Base-by-base conservation (phyloP, 352 stramenopile species). In the Aphanomyces astaci region DNA sequence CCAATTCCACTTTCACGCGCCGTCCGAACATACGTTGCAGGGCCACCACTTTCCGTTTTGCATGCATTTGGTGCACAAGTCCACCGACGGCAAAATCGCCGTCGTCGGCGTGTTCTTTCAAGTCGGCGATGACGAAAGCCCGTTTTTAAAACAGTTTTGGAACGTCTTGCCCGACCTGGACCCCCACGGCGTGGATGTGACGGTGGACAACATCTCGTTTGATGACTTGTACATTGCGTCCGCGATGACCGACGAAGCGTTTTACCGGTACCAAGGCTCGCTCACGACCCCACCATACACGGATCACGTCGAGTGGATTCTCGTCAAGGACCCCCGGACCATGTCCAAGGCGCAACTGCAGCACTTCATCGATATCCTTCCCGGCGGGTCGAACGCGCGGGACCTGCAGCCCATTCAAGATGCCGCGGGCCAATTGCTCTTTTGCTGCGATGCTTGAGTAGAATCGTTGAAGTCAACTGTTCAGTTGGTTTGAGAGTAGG, bases 251-350 rank as follows among this genome's bases (percentile, higher is more conserved):
- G 55, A 73, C 4, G 79, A 80, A 33, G 54, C 68, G 30, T 79
- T 83, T 53, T 87, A 78, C 70, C 75, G 79, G 27, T 89, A 89
- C 76, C 49, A 56, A 7, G 82, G 82, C 11, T 89, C 80, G 43
- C 73, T 90, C n/a, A 90, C 82, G 22, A 90, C 82, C 10, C 79
- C 82, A 10, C 82, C 82, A 22, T 90, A 85, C 76, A 76, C 78
- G 13, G 82, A 90, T 63, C 79, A 79, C 9, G 82, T 90, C 36
- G 70, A 85, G 70, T 90, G 82, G 82, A 71, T 86, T 69, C 74
- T 90, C 4, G 71, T 81, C 43, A 63, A 72, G 36, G 73, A 86
- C 25, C 74, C 80, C 30, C 73, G 77, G 11, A 74, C 86, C 54
- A 77, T 76, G 0, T 89, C 80, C 0, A 36, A 46, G 1, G 74